Conservation (phyloP, 768 basidiomycete genomes). For the Calvatia gigantea region DNA sequence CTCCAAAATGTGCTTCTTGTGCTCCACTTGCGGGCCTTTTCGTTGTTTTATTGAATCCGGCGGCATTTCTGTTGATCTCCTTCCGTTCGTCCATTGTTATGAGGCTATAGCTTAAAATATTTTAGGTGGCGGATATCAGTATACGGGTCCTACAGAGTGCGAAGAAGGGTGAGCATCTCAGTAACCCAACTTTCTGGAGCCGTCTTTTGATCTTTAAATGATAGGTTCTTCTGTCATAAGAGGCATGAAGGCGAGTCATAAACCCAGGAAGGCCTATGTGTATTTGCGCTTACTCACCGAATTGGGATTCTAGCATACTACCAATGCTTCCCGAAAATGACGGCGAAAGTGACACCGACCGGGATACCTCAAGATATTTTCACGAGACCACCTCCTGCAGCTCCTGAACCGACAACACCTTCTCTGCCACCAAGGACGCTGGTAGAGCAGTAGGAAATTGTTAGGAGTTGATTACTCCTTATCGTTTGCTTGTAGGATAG, state of each 20-base stretch:
- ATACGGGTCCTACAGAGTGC: slow-evolving; percentile 10
- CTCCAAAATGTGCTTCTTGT: background rate
- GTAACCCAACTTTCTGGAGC: background rate
- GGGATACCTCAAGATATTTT: background rate
- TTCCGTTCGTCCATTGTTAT: background rate
- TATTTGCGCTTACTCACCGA: background rate
- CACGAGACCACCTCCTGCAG: background rate
- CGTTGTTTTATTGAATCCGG: background rate
- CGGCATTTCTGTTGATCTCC: background rate
- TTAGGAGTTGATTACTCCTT: too few relatives aligned
- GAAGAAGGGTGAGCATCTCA: slow-evolving; percentile 6
- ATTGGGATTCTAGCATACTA: background rate
- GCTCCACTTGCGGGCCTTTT: background rate
- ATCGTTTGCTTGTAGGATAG: too few relatives aligned
- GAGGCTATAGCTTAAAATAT: background rate
- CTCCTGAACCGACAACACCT: slow-evolving; percentile 2
- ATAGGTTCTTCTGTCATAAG: background rate
- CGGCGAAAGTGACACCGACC: background rate
- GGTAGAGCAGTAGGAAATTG: background rate
- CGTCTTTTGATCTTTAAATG: background rate
- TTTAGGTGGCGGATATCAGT: slow-evolving; percentile 9
- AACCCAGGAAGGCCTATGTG: background rate
- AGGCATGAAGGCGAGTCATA: background rate
- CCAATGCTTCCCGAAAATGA: background rate
- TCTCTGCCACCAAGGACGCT: slow-evolving; percentile 1